Conservation (phyloP, 345 rosid species). For the Citrus australasica region DNA sequence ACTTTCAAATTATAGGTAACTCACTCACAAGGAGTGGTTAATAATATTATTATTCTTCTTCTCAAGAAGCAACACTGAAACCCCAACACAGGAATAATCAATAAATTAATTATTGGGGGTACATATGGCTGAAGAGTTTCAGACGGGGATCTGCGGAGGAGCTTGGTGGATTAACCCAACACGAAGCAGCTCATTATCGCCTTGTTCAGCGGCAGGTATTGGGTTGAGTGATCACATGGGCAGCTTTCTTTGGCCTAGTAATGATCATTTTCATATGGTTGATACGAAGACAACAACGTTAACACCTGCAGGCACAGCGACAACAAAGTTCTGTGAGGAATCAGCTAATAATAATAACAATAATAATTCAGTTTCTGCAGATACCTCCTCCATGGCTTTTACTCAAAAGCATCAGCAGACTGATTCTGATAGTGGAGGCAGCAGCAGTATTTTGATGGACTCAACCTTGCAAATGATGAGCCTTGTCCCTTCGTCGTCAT, state of each 20-base stretch:
- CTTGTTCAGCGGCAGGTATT: conserved; percentile 27
- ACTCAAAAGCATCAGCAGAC: conserved; percentile 19
- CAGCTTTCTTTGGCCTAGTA: conserved; percentile 27
- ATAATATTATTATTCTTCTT: too few relatives aligned
- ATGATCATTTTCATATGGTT: conserved; percentile 13
- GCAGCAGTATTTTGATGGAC: conserved; percentile 37
- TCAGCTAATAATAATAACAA: neutral
- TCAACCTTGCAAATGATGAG: conserved; percentile 44
- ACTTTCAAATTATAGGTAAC: neutral
- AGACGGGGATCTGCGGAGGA: conserved; percentile 50
- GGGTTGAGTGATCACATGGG: conserved; percentile 13
- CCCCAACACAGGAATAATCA: neutral
- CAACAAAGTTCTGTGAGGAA: conserved; percentile 27
- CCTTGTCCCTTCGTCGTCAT: conserved; percentile 33
- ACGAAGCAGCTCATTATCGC: conserved; percentile 36
- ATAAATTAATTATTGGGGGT: neutral
- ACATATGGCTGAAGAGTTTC: conserved; percentile 73
- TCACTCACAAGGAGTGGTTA: too few relatives aligned
- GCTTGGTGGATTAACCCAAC: conserved; percentile 58
- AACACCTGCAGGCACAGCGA: neutral
- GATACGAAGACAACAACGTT: conserved; percentile 25
- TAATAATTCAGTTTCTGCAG: conserved; percentile 15
- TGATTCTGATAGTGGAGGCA: conserved; percentile 32
- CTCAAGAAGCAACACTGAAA: neutral
- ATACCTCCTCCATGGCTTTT: conserved; percentile 16